Evolutionary conservation across 306 rosid species (phyloP).

Genomic region (Hippophae rhamnoides): DNA sequence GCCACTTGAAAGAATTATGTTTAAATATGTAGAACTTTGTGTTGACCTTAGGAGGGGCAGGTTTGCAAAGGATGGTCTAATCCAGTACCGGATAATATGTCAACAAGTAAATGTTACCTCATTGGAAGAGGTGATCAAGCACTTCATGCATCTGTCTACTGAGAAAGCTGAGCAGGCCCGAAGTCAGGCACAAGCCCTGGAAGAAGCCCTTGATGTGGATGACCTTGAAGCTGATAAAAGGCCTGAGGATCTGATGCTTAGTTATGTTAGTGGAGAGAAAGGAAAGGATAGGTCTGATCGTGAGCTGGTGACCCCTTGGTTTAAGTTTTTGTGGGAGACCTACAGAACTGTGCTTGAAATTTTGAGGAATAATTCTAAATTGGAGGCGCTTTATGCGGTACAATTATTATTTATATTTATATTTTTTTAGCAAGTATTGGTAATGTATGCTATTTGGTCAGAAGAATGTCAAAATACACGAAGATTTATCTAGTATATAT

Average conservation of each 20-base stretch:
- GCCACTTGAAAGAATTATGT: slow-evolving; percentile 84
- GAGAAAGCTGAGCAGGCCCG: slow-evolving; percentile 99
- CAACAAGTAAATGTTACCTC: slow-evolving; percentile 96
- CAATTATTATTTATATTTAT: background rate
- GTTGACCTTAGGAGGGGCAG: slow-evolving; percentile 86
- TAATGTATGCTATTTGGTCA: background rate
- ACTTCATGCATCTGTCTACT: slow-evolving; percentile 89
- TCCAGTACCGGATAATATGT: slow-evolving; percentile 90
- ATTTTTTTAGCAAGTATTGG: background rate
- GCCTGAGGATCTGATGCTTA: slow-evolving; percentile 92
- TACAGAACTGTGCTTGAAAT: slow-evolving; percentile 94
- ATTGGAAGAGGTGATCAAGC: slow-evolving; percentile 94
- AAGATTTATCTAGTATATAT: too few species aligned
- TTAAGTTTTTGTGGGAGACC: slow-evolving; percentile 95
- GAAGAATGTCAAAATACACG: too few species aligned
- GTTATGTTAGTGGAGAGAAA: slow-evolving; percentile 94
- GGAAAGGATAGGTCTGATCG: slow-evolving; percentile 93
- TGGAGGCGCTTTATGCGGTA: slow-evolving; percentile 94
- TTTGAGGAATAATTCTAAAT: slow-evolving; percentile 82
- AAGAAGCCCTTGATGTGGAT: slow-evolving; percentile 94
- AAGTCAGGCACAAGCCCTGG: slow-evolving; percentile 82
- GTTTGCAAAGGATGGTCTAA: slow-evolving; percentile 92
- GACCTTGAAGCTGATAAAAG: slow-evolving; percentile 95
- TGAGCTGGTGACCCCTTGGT: slow-evolving; percentile 96
- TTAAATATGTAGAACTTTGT: slow-evolving; percentile 88